Percentiles rank a stretch among this genome's conserved stretches.
phyloP scores from a whole-genome alignment of 2,329 filamentous ascomycete genomes.

The Lasiodiplodia theobromae region DNA sequence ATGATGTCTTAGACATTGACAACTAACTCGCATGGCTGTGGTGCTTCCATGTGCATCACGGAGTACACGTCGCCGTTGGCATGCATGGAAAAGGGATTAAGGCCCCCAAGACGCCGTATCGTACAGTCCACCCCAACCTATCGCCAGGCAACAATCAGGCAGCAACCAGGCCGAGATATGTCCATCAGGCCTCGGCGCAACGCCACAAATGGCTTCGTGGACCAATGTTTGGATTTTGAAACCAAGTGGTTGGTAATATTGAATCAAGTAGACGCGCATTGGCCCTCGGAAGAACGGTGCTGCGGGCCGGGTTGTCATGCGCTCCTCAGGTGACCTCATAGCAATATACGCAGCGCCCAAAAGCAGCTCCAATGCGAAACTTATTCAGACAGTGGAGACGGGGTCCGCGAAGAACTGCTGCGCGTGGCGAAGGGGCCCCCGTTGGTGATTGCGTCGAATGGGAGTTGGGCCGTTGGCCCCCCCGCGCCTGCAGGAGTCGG shows the following conservation, averaged over 20 bases:
- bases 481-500: not conserved
- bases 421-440: too few species aligned
- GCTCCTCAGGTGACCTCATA: constrained; percentile 8
- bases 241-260: constrained; percentile 3
- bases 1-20: not conserved
- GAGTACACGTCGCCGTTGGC: not conserved
- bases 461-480: too few species aligned
- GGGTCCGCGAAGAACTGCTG: too few species aligned
- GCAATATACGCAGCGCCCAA: not conserved
- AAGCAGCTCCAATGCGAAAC: not conserved
- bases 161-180: not conserved
- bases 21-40: not conserved
- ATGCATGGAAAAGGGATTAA: not conserved
- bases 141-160: not conserved
- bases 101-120: not conserved
- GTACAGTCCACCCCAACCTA: not conserved
- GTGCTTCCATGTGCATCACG: not conserved
- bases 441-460: too few species aligned
- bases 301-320: constrained; percentile 21
- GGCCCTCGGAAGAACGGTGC: constrained; percentile 10
- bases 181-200: not conserved
- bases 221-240: not conserved
- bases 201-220: not conserved
- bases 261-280: not conserved
- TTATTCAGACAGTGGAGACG: not conserved